These are phyloP conservation scores for Blastocystis sp. DNA, from an alignment of 352 stramenopile species.

Conservation along the genomic window DNA sequence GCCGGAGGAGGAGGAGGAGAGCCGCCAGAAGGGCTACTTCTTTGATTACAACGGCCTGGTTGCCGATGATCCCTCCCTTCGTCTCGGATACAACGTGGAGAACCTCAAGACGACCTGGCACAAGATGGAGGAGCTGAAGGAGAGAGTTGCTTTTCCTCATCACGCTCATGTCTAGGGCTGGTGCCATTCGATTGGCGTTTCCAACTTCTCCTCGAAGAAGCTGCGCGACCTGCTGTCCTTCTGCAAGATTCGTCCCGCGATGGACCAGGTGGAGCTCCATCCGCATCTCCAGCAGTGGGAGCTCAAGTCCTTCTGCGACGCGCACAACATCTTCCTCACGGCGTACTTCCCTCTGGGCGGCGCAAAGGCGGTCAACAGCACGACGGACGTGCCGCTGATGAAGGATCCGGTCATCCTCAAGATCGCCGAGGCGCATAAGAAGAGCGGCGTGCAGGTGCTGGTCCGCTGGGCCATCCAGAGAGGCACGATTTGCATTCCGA, in stretches of 20 bases:
- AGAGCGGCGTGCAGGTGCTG: conserved; percentile 76
- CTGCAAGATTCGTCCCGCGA: conserved; percentile 74
- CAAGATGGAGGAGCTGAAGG: conserved; percentile 77
- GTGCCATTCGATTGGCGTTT: conserved; percentile 78
- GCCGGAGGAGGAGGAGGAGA: conserved; percentile 66
- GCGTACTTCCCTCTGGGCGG: conserved; percentile 78
- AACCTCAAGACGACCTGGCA: conserved; percentile 67
- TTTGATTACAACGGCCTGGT: conserved; percentile 38
- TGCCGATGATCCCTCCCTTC: conserved; percentile 5
- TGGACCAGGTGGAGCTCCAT: conserved; percentile 81
- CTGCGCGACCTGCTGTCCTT: conserved; percentile 76
- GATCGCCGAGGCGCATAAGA: conserved; percentile 72
- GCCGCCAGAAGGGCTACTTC: conserved; percentile 34
- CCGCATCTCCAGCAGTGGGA: conserved; percentile 77
- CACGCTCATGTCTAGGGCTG: conserved; percentile 73
- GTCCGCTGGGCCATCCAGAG: conserved; percentile 77
- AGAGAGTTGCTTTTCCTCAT: conserved; percentile 69
- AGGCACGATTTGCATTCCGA: conserved; percentile 76
- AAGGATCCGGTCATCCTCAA: conserved; percentile 69
- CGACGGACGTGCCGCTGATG: conserved; percentile 57
- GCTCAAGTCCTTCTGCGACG: conserved; percentile 76
- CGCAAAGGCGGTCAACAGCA: background rate
- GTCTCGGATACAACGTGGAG: conserved; percentile 71
- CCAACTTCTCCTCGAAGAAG: conserved; percentile 78
- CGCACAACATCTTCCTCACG: conserved; percentile 74